These are phyloP conservation scores for Pseudogymnoascus sp. DNA, from an alignment of 2,329 filamentous ascomycete genomes.

Conservation along the genomic window DNA sequence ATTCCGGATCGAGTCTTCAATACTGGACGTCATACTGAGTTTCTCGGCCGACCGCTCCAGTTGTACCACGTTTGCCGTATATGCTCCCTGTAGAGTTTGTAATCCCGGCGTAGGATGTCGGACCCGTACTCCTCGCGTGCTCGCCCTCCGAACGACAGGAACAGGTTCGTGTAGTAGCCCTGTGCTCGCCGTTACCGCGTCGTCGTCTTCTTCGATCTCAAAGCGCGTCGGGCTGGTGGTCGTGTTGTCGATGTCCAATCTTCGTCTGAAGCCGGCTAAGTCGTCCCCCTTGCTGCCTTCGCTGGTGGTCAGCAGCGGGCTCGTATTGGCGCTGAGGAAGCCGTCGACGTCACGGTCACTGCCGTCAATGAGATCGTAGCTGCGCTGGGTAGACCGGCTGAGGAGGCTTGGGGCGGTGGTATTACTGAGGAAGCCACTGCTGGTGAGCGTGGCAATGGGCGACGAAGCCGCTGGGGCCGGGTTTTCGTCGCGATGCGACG, in stretches of 20 bases:
- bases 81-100: constrained; percentile 54
- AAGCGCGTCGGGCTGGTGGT: constrained; percentile 11
- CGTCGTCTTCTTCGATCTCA: background rate
- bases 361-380: constrained; percentile 2
- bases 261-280: background rate
- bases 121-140: constrained; percentile 23
- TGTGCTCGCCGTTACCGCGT: background rate
- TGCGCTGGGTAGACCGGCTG: background rate
- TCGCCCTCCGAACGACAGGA: background rate
- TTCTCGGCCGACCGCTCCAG: constrained; percentile 71
- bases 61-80: constrained; percentile 60
- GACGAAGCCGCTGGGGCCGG: background rate
- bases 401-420: background rate
- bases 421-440: background rate
- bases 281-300: background rate
- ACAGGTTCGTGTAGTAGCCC: background rate
- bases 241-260: constrained; percentile 3
- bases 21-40: constrained; percentile 64
- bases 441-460: background rate
- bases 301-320: constrained; percentile 1
- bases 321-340: background rate
- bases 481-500: constrained; percentile 3
- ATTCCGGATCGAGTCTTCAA: constrained; percentile 70
- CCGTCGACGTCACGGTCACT: background rate
- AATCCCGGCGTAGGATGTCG: constrained; percentile 57